phyloP scores from a whole-genome alignment of 352 stramenopile genomes.

The Phytophthora kernoviae region DNA sequence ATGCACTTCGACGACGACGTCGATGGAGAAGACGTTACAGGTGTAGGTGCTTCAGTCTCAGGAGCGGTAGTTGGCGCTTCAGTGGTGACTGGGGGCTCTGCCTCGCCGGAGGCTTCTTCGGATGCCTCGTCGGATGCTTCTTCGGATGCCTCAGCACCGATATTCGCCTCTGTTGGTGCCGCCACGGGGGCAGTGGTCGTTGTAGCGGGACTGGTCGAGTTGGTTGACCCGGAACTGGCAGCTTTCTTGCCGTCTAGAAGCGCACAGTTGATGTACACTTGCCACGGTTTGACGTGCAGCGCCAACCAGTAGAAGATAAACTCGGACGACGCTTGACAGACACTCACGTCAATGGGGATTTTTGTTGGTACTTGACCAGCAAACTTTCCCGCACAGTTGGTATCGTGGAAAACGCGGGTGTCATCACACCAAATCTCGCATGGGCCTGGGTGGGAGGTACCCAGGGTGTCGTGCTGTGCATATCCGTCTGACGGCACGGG shows the following conservation, averaged over 20 bases:
- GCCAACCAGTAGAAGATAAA: conserved; percentile 53
- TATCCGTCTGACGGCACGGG: conserved; percentile 25
- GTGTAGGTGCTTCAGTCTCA: no score
- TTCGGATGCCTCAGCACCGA: neutral
- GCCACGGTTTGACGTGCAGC: conserved; percentile 41
- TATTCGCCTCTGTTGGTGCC: neutral
- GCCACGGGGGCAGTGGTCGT: conserved; percentile 1
- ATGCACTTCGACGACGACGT: conserved; percentile 22
- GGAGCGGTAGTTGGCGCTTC: neutral
- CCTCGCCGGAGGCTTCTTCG: conserved; percentile 9
- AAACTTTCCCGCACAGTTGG: conserved; percentile 38
- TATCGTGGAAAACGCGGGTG: conserved; percentile 42
- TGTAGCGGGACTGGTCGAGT: conserved; percentile 10
- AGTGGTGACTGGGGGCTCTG: conserved; percentile 4
- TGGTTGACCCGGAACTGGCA: conserved; percentile 7
- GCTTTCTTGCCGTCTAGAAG: conserved; percentile 16
- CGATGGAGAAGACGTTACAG: conserved; percentile 14
- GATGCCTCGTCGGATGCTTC: neutral
- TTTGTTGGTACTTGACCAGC: conserved; percentile 23
- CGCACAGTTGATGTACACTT: conserved; percentile 53
- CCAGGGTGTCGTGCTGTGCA: conserved; percentile 29
- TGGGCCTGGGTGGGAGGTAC: conserved; percentile 40
- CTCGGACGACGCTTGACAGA: conserved; percentile 29
- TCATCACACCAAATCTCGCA: conserved; percentile 56
- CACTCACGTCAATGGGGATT: conserved; percentile 40